Evolutionary conservation across 805 yeast species (phyloP).

Genomic region (Wickerhamomyces silvicola): DNA sequence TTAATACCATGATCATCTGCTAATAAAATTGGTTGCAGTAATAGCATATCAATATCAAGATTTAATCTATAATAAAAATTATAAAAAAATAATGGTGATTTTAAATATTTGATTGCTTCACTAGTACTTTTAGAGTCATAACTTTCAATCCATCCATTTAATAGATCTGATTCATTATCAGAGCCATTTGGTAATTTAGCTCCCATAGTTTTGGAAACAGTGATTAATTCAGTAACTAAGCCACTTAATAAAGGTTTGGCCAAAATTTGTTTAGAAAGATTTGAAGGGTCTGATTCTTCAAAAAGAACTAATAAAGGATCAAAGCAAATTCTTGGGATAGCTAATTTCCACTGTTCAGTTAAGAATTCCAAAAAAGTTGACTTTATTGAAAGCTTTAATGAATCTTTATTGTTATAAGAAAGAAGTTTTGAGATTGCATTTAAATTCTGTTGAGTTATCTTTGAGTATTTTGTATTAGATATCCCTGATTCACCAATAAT

Average conservation of each 20-base stretch:
- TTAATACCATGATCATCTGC: constrained; percentile 86
- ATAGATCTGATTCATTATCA: constrained; percentile 57
- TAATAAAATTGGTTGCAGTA: constrained; percentile 79
- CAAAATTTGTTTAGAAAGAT: constrained; percentile 58
- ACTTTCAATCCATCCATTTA: constrained; percentile 44
- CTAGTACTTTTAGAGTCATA: constrained; percentile 27
- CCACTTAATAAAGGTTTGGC: constrained; percentile 86
- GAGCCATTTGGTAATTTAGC: constrained; percentile 63
- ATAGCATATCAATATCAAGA: constrained; percentile 64
- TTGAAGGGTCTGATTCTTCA: constrained; percentile 59
- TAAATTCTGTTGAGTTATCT: constrained; percentile 27
- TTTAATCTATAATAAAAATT: constrained; percentile 54
- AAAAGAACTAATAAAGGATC: constrained; percentile 71
- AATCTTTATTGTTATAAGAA: constrained; percentile 31
- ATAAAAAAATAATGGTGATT: constrained; percentile 57
- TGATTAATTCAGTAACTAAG: constrained; percentile 63
- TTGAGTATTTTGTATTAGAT: constrained; percentile 32
- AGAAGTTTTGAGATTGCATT: constrained; percentile 30
- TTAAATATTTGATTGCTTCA: constrained; percentile 25
- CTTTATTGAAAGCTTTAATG: constrained; percentile 35
- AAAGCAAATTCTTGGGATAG: constrained; percentile 71
- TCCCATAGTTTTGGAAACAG: constrained; percentile 71
- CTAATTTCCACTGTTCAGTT: constrained; percentile 80
- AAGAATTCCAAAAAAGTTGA: constrained; percentile 50
- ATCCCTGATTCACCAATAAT: constrained; percentile 34